Evolutionary conservation across 495 filamentous ascomycete species (phyloP), one percentile per base, ranked within the genome.

Genomic region (Penicillium mononematosum): DNA sequence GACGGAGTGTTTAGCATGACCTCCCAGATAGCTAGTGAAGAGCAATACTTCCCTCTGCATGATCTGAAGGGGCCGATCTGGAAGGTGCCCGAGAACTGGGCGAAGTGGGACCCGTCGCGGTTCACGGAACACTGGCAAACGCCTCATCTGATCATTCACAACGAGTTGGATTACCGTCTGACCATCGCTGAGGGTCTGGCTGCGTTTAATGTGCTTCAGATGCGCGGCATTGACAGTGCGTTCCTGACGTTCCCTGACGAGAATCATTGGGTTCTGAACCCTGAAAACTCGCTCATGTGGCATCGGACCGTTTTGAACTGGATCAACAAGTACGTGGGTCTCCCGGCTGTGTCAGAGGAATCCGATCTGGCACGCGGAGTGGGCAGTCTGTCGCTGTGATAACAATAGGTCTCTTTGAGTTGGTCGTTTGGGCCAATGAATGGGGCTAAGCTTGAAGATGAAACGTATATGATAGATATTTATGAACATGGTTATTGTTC

Each of bases 271-370:
- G 92, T 98, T 20, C 64, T 96, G 43, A 92, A 96, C 65, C 90
- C 87, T 3, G 93, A 98, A 69, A 98, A 97, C 68, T 87, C 85
- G 9, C 74, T 97, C 22, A 77, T 94, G 43, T 98, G 93, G 93
- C 91, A 97, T 68, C 83, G 79, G n/a, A 88, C 89, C 38, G 91
- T 97, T 10, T 60, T 97, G 34, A 86, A 85, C 47, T 98, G 86
- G 85, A 93, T 96, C 57, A 96, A 96, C 72, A 88, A 88, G 69
- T 86, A 86, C 63, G 83, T 83, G 3, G 91, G 88, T 6, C 63
- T 82, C 43, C 70, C 79, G 3, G 63, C 71, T 3, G 44, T 71
- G 3, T 56, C 67, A 17, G 67, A 70, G 36, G 55, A 65, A 25
- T 60, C 66, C 4, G 61, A 67, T n/a, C 45, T 69, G 5, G 54